A percentile compares a stretch with the other conserved stretches of the same genome.
These are phyloP conservation scores for Vitis hybrid DNA, from an alignment of 177 flowering plant species.

Conservation along the genomic window DNA sequence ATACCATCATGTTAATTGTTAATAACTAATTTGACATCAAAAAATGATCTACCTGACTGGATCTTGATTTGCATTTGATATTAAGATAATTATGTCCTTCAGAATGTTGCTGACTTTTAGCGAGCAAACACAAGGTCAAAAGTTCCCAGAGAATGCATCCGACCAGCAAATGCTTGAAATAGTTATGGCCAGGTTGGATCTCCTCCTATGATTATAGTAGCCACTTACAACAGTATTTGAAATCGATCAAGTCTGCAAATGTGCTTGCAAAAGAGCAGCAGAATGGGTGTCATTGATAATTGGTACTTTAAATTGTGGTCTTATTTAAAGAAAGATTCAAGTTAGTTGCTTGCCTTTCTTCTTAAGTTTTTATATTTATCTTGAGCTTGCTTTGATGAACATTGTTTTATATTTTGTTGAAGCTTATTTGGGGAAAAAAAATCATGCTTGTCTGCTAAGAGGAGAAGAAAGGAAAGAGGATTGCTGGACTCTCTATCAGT, in stretches of 20 bases:
- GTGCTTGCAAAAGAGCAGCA: no score
- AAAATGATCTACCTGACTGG: not conserved
- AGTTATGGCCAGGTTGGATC: slow-evolving; percentile 76
- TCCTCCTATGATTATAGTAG: slow-evolving; percentile 2
- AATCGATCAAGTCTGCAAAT: not conserved
- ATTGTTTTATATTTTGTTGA: no score
- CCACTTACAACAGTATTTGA: not conserved
- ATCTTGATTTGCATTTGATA: not conserved
- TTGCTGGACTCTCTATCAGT: no score
- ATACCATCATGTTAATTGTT: not conserved
- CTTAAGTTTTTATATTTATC: no score
- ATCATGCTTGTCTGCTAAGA: no score
- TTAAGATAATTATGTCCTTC: slow-evolving; percentile 14
- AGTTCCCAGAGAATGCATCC: slow-evolving; percentile 75
- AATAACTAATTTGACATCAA: not conserved
- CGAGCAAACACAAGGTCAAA: slow-evolving; percentile 74
- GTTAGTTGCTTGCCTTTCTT: no score
- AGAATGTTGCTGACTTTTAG: slow-evolving; percentile 87
- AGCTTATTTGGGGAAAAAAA: no score
- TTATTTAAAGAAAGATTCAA: no score
- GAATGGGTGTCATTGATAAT: no score
- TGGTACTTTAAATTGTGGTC: no score
- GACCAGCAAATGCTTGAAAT: slow-evolving; percentile 90
- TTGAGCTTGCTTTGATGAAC: no score
- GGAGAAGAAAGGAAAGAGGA: no score